Evolutionary conservation across 108 stramenopile genomes (phyloP).

Genomic region (Licmophora abbreviata): DNA sequence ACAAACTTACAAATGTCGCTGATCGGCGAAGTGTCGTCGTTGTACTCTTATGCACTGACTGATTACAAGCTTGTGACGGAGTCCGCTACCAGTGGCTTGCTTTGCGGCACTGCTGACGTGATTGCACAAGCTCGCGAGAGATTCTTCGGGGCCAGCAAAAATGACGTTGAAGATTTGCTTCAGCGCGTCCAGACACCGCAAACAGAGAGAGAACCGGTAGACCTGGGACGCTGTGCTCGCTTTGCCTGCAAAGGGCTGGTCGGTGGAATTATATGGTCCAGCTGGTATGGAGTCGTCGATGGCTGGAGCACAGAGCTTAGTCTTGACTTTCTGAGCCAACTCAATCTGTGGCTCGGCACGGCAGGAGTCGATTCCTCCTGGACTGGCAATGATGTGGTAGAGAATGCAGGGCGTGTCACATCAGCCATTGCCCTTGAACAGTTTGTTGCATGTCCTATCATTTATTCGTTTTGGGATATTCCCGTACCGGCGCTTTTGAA

Average conservation of each 20-base stretch:
- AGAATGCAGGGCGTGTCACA: not conserved
- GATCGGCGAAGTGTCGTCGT: not conserved
- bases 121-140: slow-evolving; percentile 25
- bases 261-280: slow-evolving; percentile 17
- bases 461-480: slow-evolving; percentile 45
- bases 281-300: slow-evolving; percentile 14
- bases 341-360: not conserved
- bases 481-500: slow-evolving; percentile 31
- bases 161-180: not conserved
- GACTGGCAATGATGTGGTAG: no score
- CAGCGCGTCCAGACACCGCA: not conserved
- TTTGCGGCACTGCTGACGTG: slow-evolving; percentile 27
- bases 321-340: not conserved
- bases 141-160: not conserved
- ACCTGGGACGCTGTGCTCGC: slow-evolving; percentile 9
- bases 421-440: slow-evolving; percentile 27
- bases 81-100: slow-evolving; percentile 19
- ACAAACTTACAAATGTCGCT: slow-evolving; percentile 1
- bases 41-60: slow-evolving; percentile 7
- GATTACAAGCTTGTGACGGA: slow-evolving; percentile 34
- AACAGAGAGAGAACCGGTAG: not conserved
- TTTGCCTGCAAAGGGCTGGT: slow-evolving; percentile 17
- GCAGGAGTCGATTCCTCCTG: no score
- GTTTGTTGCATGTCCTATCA: slow-evolving; percentile 37
- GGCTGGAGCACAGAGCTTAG: not conserved